phyloP scores from a whole-genome alignment of 768 basidiomycete species.

The Lactarius hengduanensis region DNA sequence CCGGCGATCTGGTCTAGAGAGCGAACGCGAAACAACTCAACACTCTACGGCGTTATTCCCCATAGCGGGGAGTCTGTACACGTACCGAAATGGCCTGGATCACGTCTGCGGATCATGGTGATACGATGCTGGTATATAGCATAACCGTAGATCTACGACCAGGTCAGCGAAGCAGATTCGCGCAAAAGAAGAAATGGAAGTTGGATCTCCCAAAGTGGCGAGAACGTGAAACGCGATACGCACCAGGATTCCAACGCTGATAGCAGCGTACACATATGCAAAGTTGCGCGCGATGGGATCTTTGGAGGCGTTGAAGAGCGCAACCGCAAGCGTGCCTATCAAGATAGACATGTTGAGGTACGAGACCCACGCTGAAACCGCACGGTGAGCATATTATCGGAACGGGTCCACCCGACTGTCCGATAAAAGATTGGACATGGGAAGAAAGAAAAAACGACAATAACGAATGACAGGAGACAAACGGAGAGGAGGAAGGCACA shows the following conservation, averaged over 20 bases:
- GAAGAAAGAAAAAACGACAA: background rate
- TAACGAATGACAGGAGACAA: background rate
- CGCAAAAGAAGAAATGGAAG: background rate
- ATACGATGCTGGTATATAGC: constrained; percentile 83
- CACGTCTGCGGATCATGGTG: constrained; percentile 84
- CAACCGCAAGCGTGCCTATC: constrained; percentile 80
- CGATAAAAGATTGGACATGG: background rate
- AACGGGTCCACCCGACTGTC: background rate
- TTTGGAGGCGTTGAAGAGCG: constrained; percentile 83
- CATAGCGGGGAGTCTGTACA: background rate
- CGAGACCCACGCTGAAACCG: constrained; percentile 75
- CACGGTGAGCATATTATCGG: background rate
- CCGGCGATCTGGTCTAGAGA: constrained; percentile 73
- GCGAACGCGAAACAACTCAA: background rate
- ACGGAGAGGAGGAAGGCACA: constrained; percentile 35
- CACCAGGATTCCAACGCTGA: constrained; percentile 72
- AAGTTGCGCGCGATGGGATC: constrained; percentile 68
- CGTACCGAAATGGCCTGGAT: constrained; percentile 86
- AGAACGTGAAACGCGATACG: constrained; percentile 18
- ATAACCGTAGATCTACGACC: constrained; percentile 76
- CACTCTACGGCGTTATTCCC: background rate
- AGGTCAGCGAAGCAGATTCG: background rate
- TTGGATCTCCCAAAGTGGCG: too few species aligned
- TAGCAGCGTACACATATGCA: constrained; percentile 77
- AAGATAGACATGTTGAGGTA: constrained; percentile 88